Evolutionary conservation across 1,284 basidiomycete genomes (phyloP).

Genomic region (Neotropicomus parvogracilis): DNA sequence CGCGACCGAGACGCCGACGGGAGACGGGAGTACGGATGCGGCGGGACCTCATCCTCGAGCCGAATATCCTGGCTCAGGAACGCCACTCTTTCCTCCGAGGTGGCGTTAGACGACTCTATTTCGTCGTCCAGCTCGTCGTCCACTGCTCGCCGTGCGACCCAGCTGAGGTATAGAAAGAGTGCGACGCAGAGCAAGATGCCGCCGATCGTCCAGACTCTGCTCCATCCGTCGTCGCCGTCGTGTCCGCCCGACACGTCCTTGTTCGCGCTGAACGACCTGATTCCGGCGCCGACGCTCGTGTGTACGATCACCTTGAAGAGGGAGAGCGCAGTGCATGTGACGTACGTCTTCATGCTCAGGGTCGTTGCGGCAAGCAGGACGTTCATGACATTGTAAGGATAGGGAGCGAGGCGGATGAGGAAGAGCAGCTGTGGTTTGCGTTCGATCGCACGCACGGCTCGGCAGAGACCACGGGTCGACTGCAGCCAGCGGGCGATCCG

Average conservation of each 20-base stretch:
- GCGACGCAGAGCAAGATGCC: conserved; percentile 73
- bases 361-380: conserved; percentile 84
- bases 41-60: conserved; percentile 22
- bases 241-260: conserved; percentile 39
- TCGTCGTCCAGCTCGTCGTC: conserved; percentile 70
- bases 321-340: conserved; percentile 75
- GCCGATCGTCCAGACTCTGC: conserved; percentile 59
- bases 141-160: conserved; percentile 76
- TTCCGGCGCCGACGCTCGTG: conserved; percentile 76
- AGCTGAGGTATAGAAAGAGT: conserved; percentile 76
- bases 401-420: conserved; percentile 80
- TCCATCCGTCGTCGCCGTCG: conserved; percentile 43
- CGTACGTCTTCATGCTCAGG: conserved; percentile 76
- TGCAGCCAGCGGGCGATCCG: conserved; percentile 70
- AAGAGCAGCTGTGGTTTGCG: conserved; percentile 80
- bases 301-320: conserved; percentile 86
- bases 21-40: conserved; percentile 21
- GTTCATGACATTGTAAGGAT: conserved; percentile 89
- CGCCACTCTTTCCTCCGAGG: conserved; percentile 45
- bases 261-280: conserved; percentile 67
- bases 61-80: conserved; percentile 33
- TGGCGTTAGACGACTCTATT: conserved; percentile 35
- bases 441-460: conserved; percentile 84
- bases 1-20: conserved; percentile 20
- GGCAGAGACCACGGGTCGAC: conserved; percentile 59